Evolutionary conservation across 495 filamentous ascomycete genomes (phyloP).

Genomic region (Xylaria castorea): DNA sequence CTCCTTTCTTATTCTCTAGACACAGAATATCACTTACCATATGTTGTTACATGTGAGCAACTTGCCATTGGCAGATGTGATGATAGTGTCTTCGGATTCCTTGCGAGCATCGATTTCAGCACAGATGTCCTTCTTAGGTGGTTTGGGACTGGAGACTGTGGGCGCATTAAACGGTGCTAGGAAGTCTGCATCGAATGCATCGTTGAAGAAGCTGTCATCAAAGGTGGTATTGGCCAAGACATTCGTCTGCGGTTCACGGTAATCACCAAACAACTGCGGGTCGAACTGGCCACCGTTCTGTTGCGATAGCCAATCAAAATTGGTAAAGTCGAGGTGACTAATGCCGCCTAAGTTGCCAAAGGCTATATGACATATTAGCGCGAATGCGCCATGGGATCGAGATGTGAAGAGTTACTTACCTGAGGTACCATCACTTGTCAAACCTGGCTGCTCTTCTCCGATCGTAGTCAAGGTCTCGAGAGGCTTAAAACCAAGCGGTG

Average conservation of each 20-base stretch:
- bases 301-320: constrained; percentile 78
- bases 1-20: constrained; percentile 22
- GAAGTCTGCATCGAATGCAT: constrained; percentile 83
- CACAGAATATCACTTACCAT: constrained; percentile 67
- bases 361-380: constrained; percentile 36
- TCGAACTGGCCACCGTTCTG: constrained; percentile 91
- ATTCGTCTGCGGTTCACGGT: constrained; percentile 87
- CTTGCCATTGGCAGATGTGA: constrained; percentile 55
- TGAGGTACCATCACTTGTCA: constrained; percentile 37
- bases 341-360: constrained; percentile 43
- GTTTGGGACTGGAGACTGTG: constrained; percentile 53
- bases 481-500: constrained; percentile 64
- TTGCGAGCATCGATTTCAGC: constrained; percentile 75
- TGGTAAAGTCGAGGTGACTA: constrained; percentile 47
- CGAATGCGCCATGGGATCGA: constrained; percentile 12
- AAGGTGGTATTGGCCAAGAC: constrained; percentile 63
- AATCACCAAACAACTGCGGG: constrained; percentile 89
- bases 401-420: constrained; percentile 37
- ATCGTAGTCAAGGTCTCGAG: constrained; percentile 64
- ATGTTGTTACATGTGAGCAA: constrained; percentile 88
- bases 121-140: constrained; percentile 72
- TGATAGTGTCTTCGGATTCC: constrained; percentile 71
- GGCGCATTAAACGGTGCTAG: constrained; percentile 73
- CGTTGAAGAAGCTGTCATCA: constrained; percentile 85
- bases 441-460: constrained; percentile 57